Conservation (phyloP, 75 land plant species). For the Pinus taeda region DNA sequence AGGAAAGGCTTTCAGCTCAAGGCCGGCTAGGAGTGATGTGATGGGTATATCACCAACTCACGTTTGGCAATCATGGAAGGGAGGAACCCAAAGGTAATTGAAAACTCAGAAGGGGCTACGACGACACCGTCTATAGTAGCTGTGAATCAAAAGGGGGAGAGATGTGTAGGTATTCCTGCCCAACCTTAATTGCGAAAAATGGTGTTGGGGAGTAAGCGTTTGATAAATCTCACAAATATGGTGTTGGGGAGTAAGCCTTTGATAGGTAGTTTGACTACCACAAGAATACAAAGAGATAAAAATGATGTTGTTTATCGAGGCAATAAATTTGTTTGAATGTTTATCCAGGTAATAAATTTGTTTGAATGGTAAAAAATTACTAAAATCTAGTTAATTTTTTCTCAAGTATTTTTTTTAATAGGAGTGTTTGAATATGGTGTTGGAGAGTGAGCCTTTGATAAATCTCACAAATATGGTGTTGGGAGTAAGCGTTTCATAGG, state of each 20-base stretch:
- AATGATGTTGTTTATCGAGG: no score
- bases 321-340: conserved; percentile 20
- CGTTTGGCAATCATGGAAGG: conserved; percentile 84
- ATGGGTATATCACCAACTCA: conserved; percentile 81
- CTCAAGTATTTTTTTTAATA: no score
- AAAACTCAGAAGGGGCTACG: conserved; percentile 63
- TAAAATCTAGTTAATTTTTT: no score
- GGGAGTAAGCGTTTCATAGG: conserved; percentile 23
- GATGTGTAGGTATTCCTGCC: conserved; percentile 63
- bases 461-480: no score
- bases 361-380: no score
- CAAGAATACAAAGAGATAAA: conserved; percentile 47
- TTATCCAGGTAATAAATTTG: conserved; percentile 3
- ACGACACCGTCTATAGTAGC: conserved; percentile 78
- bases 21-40: conserved; percentile 55
- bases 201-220: conserved; percentile 56
- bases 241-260: no score
- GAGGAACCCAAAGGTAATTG: conserved; percentile 56
- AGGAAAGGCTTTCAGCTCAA: conserved; percentile 25
- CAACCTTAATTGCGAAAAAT: conserved; percentile 71
- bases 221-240: conserved; percentile 54
- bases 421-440: conserved; percentile 20
- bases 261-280: conserved; percentile 60
- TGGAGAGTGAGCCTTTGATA: conserved; percentile 58
- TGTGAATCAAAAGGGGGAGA: conserved; percentile 57